Base-by-base conservation (phyloP, 495 filamentous ascomycete genomes). In the Penicillium cosmopolitanum region DNA sequence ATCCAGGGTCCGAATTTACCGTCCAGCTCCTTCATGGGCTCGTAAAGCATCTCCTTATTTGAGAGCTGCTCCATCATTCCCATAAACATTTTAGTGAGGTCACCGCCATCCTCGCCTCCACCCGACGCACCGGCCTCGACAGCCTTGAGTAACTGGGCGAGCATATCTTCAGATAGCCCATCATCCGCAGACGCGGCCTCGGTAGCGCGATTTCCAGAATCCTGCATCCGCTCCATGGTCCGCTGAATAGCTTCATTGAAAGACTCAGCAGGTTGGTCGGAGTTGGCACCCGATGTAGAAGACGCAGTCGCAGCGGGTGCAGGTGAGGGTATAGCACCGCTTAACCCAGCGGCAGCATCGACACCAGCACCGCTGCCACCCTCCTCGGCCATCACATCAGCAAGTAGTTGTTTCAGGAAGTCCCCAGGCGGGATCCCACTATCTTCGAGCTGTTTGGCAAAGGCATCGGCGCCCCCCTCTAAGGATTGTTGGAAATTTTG, bases 61-160 rank as follows among this genome's bases (percentile, higher is more conserved):
- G 95, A 97, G 56, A 98, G 79, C 73, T 98, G 92, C 73, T 98
- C 92, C 93, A 98, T 98, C 92, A 97, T 96, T 28, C 89, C 90
- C 79, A 96, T 80, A 33, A 98, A 82, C 87, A 98, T 89, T 74
- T 95, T 93, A 25, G 88, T 90, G 64, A 97, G 88, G 60, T 96
- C 92, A 56, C 93, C 92, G 18, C 93, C 92, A 19, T 98, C 92
- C 55, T 80, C 82, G 16, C 84, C 88, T 15, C 81, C 86, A 15
- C 85, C 88, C 5, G 76, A 83, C 2, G 84, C 79, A 1, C 82
- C 84, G 9, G 81, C 83, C 51, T 82, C 79, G 61, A 90, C 84
- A 52, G 92, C 89, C 73, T 93, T 95, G 59, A 98, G 75, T 75
- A 97, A 85, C 70, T 95, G 87, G 23, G 88, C 85, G 12, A 97